A percentile compares a stretch with the other conserved stretches of the same genome.
phyloP scores from a whole-genome alignment of 2,329 filamentous ascomycete genomes.

The Penicillium sp. region DNA sequence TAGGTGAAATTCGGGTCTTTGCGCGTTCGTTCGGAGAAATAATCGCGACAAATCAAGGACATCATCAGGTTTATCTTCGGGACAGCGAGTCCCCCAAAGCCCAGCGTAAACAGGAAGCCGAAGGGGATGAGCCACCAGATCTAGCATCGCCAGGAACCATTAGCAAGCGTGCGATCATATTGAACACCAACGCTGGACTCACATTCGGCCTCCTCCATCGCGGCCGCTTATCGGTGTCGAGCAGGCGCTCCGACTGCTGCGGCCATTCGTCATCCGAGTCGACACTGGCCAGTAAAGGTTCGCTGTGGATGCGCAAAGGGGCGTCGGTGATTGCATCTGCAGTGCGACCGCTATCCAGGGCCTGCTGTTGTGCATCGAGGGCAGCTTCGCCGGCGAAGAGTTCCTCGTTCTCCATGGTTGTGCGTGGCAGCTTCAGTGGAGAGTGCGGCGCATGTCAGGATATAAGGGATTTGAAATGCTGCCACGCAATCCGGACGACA shows the following conservation, averaged over 20 bases:
- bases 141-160: constrained; percentile 45
- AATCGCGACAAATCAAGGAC: constrained; percentile 76
- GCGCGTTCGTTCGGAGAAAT: constrained; percentile 66
- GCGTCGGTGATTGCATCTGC: constrained; percentile 12
- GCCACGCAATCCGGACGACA: constrained; percentile 11
- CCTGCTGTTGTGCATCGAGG: constrained; percentile 29
- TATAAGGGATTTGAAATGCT: constrained; percentile 32
- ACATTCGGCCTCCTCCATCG: constrained; percentile 54
- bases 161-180: too few species aligned
- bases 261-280: constrained; percentile 9
- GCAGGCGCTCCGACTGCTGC: constrained; percentile 6
- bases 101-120: constrained; percentile 76
- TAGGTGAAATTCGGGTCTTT: constrained; percentile 59
- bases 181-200: constrained; percentile 20
- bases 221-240: constrained; percentile 21
- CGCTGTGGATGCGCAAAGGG: constrained; percentile 18
- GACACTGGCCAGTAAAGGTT: constrained; percentile 12
- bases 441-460: constrained; percentile 11
- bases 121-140: constrained; percentile 80
- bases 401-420: constrained; percentile 36
- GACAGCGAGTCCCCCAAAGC: constrained; percentile 80
- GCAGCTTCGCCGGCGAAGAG: constrained; percentile 33
- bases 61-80: constrained; percentile 86
- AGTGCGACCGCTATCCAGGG: constrained; percentile 14
- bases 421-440: neutral